Conservation (phyloP, 805 yeast genomes). For the Cyberlindnera veronae region DNA sequence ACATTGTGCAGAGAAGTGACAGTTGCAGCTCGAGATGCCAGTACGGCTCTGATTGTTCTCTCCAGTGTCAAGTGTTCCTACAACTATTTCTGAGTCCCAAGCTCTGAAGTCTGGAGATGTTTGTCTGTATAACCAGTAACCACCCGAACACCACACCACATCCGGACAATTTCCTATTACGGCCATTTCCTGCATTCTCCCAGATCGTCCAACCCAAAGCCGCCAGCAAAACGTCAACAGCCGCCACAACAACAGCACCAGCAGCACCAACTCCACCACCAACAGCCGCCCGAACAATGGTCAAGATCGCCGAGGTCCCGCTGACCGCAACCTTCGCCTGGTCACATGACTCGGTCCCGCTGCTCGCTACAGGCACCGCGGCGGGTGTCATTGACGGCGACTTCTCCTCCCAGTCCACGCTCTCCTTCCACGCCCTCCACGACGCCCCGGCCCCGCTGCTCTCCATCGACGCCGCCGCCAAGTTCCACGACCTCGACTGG, state of each 20-base stretch:
- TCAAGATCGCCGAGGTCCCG: slow-evolving; percentile 77
- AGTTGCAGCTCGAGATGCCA: too few species aligned
- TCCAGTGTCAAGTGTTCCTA: too few species aligned
- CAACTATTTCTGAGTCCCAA: too few species aligned
- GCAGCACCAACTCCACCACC: background rate
- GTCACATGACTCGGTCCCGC: slow-evolving; percentile 74
- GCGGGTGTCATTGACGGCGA: slow-evolving; percentile 93
- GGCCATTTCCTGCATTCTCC: too few species aligned
- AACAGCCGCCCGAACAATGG: slow-evolving; percentile 47
- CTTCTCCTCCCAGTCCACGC: slow-evolving; percentile 72
- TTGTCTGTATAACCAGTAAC: too few species aligned
- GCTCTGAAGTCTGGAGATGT: too few species aligned
- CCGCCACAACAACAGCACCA: slow-evolving; percentile 2
- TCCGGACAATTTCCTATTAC: too few species aligned
- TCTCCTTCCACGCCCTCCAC: slow-evolving; percentile 73
- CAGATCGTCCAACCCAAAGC: slow-evolving; percentile 12
- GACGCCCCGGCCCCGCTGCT: slow-evolving; percentile 39
- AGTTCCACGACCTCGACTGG: slow-evolving; percentile 85
- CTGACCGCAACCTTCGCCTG: slow-evolving; percentile 95
- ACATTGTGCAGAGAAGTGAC: too few species aligned
- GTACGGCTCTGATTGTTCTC: too few species aligned
- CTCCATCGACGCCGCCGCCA: slow-evolving; percentile 47
- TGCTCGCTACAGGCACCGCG: slow-evolving; percentile 87
- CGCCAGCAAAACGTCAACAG: slow-evolving; percentile 16
- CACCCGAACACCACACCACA: too few species aligned